phyloP scores from a whole-genome alignment of 208 protist genomes.

The Acanthamoeba royreba region DNA sequence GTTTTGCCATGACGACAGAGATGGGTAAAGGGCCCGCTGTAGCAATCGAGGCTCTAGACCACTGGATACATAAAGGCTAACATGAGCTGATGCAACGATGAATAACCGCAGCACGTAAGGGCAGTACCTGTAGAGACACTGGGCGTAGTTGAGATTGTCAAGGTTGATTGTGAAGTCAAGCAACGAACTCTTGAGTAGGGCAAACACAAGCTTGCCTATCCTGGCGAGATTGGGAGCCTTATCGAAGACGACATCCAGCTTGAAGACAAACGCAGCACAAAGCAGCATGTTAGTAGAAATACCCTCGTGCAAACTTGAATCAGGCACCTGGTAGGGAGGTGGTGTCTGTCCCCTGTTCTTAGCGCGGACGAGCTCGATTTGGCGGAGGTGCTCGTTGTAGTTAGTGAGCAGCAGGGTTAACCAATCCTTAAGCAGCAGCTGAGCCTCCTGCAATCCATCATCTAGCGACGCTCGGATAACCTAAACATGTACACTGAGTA shows the following conservation, averaged over 20 bases:
- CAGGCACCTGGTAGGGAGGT: neutral
- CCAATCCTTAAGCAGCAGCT: conserved; percentile 38
- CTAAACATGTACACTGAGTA: neutral
- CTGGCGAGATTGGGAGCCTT: neutral
- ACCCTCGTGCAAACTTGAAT: no score
- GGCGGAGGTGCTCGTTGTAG: conserved; percentile 14
- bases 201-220: neutral
- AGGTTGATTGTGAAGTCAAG: neutral
- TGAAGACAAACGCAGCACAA: no score
- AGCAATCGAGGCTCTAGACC: conserved; percentile 35
- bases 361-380: neutral
- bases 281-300: no score
- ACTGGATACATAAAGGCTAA: neutral
- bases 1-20: neutral
- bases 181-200: conserved; percentile 30
- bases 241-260: neutral
- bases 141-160: neutral
- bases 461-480: conserved; percentile 24
- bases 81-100: neutral
- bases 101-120: neutral
- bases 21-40: neutral
- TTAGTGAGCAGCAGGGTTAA: neutral
- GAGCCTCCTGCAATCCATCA: conserved; percentile 11
- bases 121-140: conserved; percentile 43
- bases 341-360: neutral